Base-by-base conservation (phyloP, 2,329 filamentous ascomycete species). In the Trichoderma sp. region DNA sequence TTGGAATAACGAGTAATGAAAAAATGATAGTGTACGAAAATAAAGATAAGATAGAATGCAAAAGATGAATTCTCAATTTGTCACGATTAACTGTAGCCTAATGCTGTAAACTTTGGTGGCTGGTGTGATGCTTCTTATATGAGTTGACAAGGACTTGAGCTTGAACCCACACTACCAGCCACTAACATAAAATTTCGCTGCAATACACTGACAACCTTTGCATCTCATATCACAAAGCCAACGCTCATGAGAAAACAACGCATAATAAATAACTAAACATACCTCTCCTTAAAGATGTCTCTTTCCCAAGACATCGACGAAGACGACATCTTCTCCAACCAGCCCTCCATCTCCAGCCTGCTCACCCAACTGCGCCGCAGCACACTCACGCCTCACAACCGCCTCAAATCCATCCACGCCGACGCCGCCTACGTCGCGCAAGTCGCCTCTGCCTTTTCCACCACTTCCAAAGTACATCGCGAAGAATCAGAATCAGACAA, bases 321-420 rank as follows among this genome's bases (percentile, higher is more conserved):
- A 49, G 81, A 83, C 31, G 80, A 85, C 75, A 75, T 86, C 72
- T 77, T 87, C 74, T 84, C 88, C 79, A 78, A 86, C 73, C 85
- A 86, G 75, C 87, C 88, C 72, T 89, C 90, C 72, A 87, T 95
- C 76, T 92, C 89, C 40, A 86, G 87, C 72, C 89, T 88, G 4
- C 88, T 96, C 16, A 84, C 86, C 60, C 89, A 91, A 37, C 87
- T 97, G 71, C 93, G 91, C 77, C 88, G 91, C 73, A 88, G 91
- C 27, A 91, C 92, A 27, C 86, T 96, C 61, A 92, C 91, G 71
- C 88, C 96, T 72, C 85, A 87, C 72, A 97, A 97, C 81, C 91
- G 95, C 19, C 88, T 99, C 14, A 82, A 83, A 35, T 97, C 93
- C 33, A 95, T 98, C 78, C 83, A 85, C 70, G 81, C 86, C 33